phyloP scores from a whole-genome alignment of 2,329 filamentous ascomycete species.

The Talaromyces sp. region DNA sequence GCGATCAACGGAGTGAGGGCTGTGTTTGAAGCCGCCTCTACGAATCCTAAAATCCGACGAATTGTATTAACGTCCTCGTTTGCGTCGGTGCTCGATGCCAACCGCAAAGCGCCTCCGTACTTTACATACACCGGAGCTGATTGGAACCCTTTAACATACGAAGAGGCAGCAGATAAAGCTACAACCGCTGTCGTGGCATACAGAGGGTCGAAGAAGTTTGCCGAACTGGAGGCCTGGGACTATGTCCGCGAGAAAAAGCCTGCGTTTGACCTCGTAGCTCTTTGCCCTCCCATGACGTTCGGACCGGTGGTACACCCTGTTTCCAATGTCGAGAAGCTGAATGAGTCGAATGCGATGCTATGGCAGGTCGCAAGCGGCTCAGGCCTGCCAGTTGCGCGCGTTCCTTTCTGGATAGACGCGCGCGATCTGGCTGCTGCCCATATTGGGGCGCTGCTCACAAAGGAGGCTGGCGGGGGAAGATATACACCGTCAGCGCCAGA shows the following conservation, averaged over 20 bases:
- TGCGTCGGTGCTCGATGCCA: conserved; percentile 9
- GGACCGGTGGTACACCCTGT: conserved; percentile 40
- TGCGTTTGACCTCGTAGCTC: conserved; percentile 37
- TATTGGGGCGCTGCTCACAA: conserved; percentile 35
- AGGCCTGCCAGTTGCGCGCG: conserved; percentile 29
- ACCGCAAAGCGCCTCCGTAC: neutral
- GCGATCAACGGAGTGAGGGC: conserved; percentile 6
- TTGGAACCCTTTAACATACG: conserved; percentile 29
- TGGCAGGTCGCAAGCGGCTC: conserved; percentile 36
- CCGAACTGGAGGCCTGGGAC: conserved; percentile 23
- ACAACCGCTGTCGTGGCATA: conserved; percentile 24
- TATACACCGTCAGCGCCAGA: conserved; percentile 39
- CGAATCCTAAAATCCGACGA: neutral
- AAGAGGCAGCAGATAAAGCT: conserved; percentile 18
- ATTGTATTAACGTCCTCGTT: conserved; percentile 11
- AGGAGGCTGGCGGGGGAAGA: conserved; percentile 26
- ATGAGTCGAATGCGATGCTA: conserved; percentile 39
- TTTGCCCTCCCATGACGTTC: conserved; percentile 44
- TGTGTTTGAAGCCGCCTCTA: conserved; percentile 34
- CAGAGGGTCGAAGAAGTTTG: conserved; percentile 28
- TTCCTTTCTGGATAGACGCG: conserved; percentile 40
- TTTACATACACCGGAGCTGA: conserved; percentile 21
- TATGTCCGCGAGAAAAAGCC: conserved; percentile 30
- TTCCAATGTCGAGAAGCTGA: conserved; percentile 27
- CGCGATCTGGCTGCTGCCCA: conserved; percentile 45